A percentile compares a stretch with the other conserved stretches of the same genome.
These are phyloP conservation scores for Biscogniauxia marginata DNA, from an alignment of 2,329 filamentous ascomycete species.

Conservation along the genomic window DNA sequence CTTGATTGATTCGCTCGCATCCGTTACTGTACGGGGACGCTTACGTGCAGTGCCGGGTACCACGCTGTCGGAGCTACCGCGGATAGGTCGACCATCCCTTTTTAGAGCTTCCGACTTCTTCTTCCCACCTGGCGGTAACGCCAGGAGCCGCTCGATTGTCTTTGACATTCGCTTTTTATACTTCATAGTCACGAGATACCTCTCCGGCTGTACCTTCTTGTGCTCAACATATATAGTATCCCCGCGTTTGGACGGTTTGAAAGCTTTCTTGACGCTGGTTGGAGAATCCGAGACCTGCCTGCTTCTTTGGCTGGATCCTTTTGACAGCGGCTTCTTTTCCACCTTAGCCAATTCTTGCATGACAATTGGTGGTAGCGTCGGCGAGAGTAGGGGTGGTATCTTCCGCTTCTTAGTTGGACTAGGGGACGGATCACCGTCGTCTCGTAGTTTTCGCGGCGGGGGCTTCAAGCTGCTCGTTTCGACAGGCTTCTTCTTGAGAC, in stretches of 20 bases:
- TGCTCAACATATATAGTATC: conserved; percentile 30
- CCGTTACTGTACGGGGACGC: conserved; percentile 42
- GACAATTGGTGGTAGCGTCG: conserved; percentile 52
- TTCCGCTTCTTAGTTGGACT: conserved; percentile 38
- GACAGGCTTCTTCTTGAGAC: conserved; percentile 34
- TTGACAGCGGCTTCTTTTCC: conserved; percentile 31
- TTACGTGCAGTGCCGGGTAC: conserved; percentile 49
- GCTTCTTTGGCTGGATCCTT: conserved; percentile 25
- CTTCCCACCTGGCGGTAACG: conserved; percentile 38
- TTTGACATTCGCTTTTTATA: conserved; percentile 48
- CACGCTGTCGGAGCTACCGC: conserved; percentile 41
- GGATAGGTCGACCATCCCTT: conserved; percentile 32
- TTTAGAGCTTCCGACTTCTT: conserved; percentile 37
- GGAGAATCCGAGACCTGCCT: conserved; percentile 33
- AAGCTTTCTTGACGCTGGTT: conserved; percentile 36
- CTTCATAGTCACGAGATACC: conserved; percentile 45
- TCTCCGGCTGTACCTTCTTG: conserved; percentile 32
- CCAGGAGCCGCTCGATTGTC: conserved; percentile 46
- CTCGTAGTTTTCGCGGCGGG: conserved; percentile 26
- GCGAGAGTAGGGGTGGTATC: conserved; percentile 53
- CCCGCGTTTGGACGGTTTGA: conserved; percentile 32
- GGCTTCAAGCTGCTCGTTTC: conserved; percentile 29
- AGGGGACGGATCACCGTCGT: conserved; percentile 30
- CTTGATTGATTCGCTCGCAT: conserved; percentile 38
- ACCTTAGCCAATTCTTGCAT: conserved; percentile 45